Conservation (phyloP, 169 alveolate species). For the Eimeria maxima region DNA sequence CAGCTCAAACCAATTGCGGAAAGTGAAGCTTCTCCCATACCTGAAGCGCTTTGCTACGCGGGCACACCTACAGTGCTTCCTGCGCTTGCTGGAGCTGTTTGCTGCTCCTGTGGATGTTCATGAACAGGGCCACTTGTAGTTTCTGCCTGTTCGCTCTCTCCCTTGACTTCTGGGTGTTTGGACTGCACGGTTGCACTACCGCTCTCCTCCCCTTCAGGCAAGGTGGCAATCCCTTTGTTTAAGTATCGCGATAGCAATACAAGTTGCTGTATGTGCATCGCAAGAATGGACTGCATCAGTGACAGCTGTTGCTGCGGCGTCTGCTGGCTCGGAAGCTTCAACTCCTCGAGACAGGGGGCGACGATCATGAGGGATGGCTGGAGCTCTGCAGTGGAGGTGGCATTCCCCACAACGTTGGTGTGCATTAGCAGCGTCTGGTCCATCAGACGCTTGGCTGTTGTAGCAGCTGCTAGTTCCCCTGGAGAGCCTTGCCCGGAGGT, state of each 20-base stretch:
- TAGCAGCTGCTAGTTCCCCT: slow-evolving; percentile 59
- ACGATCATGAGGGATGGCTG: slow-evolving; percentile 66
- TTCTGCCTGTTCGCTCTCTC: slow-evolving; percentile 25
- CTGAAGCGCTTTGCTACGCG: slow-evolving; percentile 51
- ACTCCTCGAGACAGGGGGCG: slow-evolving; percentile 77
- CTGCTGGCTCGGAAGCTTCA: slow-evolving; percentile 77
- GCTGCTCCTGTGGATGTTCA: slow-evolving; percentile 7
- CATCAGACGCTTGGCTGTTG: slow-evolving; percentile 66
- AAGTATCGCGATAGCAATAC: slow-evolving; percentile 71
- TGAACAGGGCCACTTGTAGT: neutral
- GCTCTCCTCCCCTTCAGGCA: neutral
- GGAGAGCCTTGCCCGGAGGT: neutral
- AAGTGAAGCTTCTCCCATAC: neutral
- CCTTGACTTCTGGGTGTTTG: slow-evolving; percentile 13
- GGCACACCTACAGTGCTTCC: slow-evolving; percentile 28
- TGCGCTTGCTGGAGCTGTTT: slow-evolving; percentile 1
- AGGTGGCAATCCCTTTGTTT: slow-evolving; percentile 28
- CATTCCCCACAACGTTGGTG: slow-evolving; percentile 70
- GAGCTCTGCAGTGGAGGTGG: slow-evolving; percentile 67
- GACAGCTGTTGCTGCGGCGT: slow-evolving; percentile 68
- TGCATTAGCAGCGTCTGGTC: slow-evolving; percentile 75
- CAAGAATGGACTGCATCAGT: slow-evolving; percentile 71
- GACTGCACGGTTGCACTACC: slow-evolving; percentile 25
- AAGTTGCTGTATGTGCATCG: slow-evolving; percentile 77
- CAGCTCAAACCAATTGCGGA: slow-evolving; percentile 75